Percentiles rank a stretch among this genome's conserved stretches.
Conservation (phyloP, 805 yeast genomes). For the Candida dajiaensis region DNA sequence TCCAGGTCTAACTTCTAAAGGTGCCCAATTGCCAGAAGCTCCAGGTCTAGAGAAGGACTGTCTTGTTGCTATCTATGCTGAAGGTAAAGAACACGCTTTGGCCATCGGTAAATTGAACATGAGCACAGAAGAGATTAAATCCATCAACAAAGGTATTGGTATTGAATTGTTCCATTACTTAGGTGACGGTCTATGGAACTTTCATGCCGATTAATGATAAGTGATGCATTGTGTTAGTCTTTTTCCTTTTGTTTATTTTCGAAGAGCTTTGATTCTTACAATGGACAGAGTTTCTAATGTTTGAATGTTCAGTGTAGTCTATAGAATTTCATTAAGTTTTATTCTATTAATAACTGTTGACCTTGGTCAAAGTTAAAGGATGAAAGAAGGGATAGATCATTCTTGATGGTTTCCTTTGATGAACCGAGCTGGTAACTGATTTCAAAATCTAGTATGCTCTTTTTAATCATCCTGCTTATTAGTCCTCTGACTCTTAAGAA, state of each 20-base stretch:
- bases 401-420: slow-evolving; percentile 18
- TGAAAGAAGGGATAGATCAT: slow-evolving; percentile 21
- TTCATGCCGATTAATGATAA: slow-evolving; percentile 38
- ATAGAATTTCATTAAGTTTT: not conserved
- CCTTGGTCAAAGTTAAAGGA: slow-evolving; percentile 17
- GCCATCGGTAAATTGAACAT: slow-evolving; percentile 84
- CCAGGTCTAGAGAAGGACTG: slow-evolving; percentile 56
- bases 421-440: slow-evolving; percentile 19
- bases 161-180: slow-evolving; percentile 76
- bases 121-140: slow-evolving; percentile 86
- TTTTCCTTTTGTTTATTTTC: not conserved
- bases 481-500: slow-evolving; percentile 31
- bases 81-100: slow-evolving; percentile 85
- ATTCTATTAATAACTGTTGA: slow-evolving; percentile 10
- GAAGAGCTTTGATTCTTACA: no score
- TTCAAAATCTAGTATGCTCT: slow-evolving; percentile 22
- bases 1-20: slow-evolving; percentile 85
- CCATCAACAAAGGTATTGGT: slow-evolving; percentile 82
- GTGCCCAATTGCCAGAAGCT: slow-evolving; percentile 77
- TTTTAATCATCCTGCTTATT: slow-evolving; percentile 21
- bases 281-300: no score
- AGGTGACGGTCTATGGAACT: slow-evolving; percentile 86
- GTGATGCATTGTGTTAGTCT: not conserved
- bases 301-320: no score
- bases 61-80: slow-evolving; percentile 82